Evolutionary conservation across 805 yeast genomes (phyloP), one percentile per base, ranked within the genome.

Genomic region (Wickerhamiella nectarea): DNA sequence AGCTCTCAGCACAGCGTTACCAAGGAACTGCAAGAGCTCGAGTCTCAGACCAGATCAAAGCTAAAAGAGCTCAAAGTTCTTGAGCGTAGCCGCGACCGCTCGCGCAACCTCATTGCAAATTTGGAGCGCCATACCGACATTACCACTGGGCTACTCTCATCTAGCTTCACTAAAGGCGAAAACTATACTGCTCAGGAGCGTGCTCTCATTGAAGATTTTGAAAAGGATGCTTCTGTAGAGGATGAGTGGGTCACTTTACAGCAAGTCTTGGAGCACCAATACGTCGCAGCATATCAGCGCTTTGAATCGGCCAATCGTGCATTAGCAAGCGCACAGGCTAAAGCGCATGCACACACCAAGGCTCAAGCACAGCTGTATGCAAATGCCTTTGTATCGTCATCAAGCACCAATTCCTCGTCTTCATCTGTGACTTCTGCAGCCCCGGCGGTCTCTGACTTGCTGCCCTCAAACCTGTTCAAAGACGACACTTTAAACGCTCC

Each of bases 231-330:
- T 12, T 45, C 47, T 14, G 56, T 61, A 8, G 68, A 64, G 41
- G 51, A 48, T 14, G 54, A 56, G 15, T 64, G 69, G 69, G 48
- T 50, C 19, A 52, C 56, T n/a, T 52, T 55, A 1, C 65, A 60
- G 38, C 54, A 58, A 38, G 52, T 50, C 2, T 53, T 65, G 24
- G 68, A 64, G 42, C 44, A 53, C 44, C 50, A 63, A 5, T 65
- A 65, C 41, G 51, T 61, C 3, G 52, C 55, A 28, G 65, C 61
- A 10, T 60, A 59, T 29, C 51, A 56, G 20, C 52, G 52, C 38
- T 61, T 54, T 35, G 58, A 61, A 19, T 57, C 52, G 17, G 61
- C 65, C 3, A 47, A 49, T 4, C 50, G 49, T 15, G 48, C 49
- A 10, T 44, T 37, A 7, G 47, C 39, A 42, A 46, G 25, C 34